Evolutionary conservation across 2,329 filamentous ascomycete genomes (phyloP).

Genomic region (Talaromyces sp.): DNA sequence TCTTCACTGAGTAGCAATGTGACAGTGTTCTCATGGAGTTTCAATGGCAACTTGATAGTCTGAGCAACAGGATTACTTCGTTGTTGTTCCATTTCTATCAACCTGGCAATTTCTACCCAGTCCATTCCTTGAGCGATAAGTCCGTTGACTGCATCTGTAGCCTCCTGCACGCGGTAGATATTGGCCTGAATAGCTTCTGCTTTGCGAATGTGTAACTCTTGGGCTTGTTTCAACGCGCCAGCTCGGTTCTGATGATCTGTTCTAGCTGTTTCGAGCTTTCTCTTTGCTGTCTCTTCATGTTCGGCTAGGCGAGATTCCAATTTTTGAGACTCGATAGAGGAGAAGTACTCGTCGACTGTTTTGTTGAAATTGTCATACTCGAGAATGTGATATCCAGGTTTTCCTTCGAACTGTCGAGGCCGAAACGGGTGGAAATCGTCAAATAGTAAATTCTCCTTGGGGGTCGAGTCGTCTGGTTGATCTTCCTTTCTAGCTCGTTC

Average conservation of each 20-base stretch:
- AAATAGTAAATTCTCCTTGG: conserved; percentile 59
- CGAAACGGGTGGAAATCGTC: conserved; percentile 94
- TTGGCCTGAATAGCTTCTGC: conserved; percentile 89
- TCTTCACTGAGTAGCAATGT: conserved; percentile 74
- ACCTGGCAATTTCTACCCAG: conserved; percentile 83
- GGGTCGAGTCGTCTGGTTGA: conserved; percentile 33
- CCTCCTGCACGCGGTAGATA: conserved; percentile 84
- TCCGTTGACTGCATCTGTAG: conserved; percentile 85
- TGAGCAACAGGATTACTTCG: conserved; percentile 79
- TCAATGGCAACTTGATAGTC: conserved; percentile 81
- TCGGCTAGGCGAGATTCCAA: conserved; percentile 79
- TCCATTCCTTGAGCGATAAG: conserved; percentile 95
- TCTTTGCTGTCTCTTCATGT: conserved; percentile 73
- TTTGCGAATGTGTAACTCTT: conserved; percentile 79
- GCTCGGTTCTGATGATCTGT: conserved; percentile 81
- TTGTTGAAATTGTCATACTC: conserved; percentile 84
- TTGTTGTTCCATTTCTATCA: conserved; percentile 83
- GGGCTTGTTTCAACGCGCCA: conserved; percentile 74
- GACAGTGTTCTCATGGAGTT: conserved; percentile 83
- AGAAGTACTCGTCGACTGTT: conserved; percentile 95
- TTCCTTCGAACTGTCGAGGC: conserved; percentile 71
- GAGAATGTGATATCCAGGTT: conserved; percentile 63
- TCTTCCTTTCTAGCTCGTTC: conserved; percentile 35
- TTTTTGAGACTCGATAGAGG: conserved; percentile 90
- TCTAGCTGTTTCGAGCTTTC: conserved; percentile 79